phyloP scores from a whole-genome alignment of 2,329 filamentous ascomycete genomes.

The Polychaeton citri region DNA sequence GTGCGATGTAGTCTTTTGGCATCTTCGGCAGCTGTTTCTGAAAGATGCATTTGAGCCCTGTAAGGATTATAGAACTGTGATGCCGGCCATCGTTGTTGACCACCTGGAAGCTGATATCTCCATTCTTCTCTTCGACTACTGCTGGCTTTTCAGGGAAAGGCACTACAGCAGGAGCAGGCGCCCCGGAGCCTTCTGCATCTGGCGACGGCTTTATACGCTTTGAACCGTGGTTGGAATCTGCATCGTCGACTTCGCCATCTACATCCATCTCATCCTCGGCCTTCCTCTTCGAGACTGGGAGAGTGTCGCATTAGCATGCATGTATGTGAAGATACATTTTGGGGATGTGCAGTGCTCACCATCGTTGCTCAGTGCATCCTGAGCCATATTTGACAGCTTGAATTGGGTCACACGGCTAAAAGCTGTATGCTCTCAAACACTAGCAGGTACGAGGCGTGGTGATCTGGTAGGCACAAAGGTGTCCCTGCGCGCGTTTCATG shows the following conservation, averaged over 20 bases:
- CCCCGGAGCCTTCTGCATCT: constrained; percentile 23
- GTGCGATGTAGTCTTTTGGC: constrained; percentile 98
- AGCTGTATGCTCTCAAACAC: constrained; percentile 8
- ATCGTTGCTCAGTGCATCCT: not conserved
- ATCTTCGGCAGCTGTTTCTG: constrained; percentile 98
- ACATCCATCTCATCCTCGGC: constrained; percentile 46
- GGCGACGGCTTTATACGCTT: constrained; percentile 24
- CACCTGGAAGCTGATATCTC: constrained; percentile 92
- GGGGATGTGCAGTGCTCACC: not conserved
- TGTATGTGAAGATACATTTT: not conserved
- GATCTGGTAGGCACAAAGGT: not conserved
- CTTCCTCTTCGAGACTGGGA: constrained; percentile 52
- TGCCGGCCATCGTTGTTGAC: constrained; percentile 90
- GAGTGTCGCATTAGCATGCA: not conserved
- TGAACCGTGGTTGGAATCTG: constrained; percentile 6
- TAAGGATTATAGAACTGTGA: constrained; percentile 86
- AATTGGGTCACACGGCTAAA: too few species aligned
- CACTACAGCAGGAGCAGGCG: constrained; percentile 42
- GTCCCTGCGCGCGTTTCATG: not conserved
- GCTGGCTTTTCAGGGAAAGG: constrained; percentile 90
- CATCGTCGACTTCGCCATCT: not conserved
- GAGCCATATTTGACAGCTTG: not conserved
- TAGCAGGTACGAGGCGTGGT: not conserved
- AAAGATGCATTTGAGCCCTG: constrained; percentile 92
- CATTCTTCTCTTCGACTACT: constrained; percentile 82